Base-by-base conservation (phyloP, 2,329 filamentous ascomycete genomes). In the Phaeosphaeriaceae sp. region DNA sequence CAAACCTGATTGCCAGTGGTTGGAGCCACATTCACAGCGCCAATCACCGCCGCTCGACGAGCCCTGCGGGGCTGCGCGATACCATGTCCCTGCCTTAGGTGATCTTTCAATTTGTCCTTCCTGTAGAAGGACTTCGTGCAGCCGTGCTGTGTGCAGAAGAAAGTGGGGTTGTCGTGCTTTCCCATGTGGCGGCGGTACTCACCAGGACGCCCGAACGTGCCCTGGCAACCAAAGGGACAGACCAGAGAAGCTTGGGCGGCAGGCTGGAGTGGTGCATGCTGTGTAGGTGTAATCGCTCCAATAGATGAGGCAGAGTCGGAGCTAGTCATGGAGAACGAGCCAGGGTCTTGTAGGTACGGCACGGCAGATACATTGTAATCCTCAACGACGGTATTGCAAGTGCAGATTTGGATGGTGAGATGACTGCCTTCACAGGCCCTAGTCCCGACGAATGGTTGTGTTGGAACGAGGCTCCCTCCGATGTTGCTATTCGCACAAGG, bases 111-210 rank as follows among this genome's bases (percentile, higher is more conserved):
- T 53, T 70, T 69, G 24, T 68, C 66, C 9, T 11, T n/a, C 19
- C 65, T 55, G 36, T 60, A 61, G 27, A 67, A 68, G 2, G 58
- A 41, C 58, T 25, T 66, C 13, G 22, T 19, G 36, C 66, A 70
- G 6, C 45, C 54, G 13, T 3, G 3, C 42, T 60, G 21, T 0
- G 24, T 13, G 54, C 68, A 70, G 20, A 15, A 27, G 36, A 45
- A 58, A 10, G 40, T 27, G 0, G 22, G 48, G 1, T 24, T 10
- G 9, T 22, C 36, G 31, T 70, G 64, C 41, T 55, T 68, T 40
- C 51, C 56, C 52, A 62, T 57, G 44, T 70, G 67, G 21, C 67
- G 66, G 33, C 61, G 62, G 31, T 54, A 65, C 22, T 69, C 65
- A 42, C 51, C 54, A 6, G 50, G n/a, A 33, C 60, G 63, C 21